Base-by-base conservation (phyloP, 805 yeast genomes). In the Nakazawaea pomicola region DNA sequence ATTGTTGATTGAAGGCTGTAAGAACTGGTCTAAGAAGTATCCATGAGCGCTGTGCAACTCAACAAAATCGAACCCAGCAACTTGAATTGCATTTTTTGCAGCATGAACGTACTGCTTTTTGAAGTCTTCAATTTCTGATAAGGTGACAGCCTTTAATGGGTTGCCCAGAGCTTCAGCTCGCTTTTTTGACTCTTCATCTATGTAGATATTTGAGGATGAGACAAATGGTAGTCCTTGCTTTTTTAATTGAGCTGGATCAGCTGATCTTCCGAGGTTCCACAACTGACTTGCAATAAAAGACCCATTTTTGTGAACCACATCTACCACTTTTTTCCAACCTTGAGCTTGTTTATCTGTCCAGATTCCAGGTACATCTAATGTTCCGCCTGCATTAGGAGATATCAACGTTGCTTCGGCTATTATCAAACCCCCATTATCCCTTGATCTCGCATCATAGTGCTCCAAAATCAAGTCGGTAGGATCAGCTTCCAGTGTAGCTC, bases 391-490 rank as follows among this genome's bases (percentile, higher is more conserved):
- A 63, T 56, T 42, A 2, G 58, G 51, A 7, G 76, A 61, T 14
- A 68, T 66, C 49, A 65, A 67, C 1, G 82, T 70, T 8, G 78
- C 87, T 54, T 82, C 89, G 8, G 81, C 60, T 47, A 78, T 70
- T 17, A 80, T 46, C 47, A 83, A 57, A 12, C 84, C 71, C n/a
- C 88, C 88, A 16, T 74, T 72, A 42, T 61, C 57, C 32, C 59
- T 51, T 0, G 86, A 69, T 48, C 85, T 65, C 49, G 76, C 74
- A 20, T 53, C 62, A 52, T 82, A 82, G 56, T 80, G 78, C 45
- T 68, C 61, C 15, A 58, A 51, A 47, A 68, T 62, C 45, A 74
- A 64, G 31, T 73, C 76, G 5, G 69, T 60, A 9, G 80, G 74
- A 23, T 62, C 62, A 41, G 56, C 60, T 17, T 64, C 70, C 4